A percentile compares a stretch with the other conserved stretches of the same genome.
These are phyloP conservation scores for Mycena indigotica DNA, from an alignment of 768 basidiomycete genomes.

Conservation along the genomic window DNA sequence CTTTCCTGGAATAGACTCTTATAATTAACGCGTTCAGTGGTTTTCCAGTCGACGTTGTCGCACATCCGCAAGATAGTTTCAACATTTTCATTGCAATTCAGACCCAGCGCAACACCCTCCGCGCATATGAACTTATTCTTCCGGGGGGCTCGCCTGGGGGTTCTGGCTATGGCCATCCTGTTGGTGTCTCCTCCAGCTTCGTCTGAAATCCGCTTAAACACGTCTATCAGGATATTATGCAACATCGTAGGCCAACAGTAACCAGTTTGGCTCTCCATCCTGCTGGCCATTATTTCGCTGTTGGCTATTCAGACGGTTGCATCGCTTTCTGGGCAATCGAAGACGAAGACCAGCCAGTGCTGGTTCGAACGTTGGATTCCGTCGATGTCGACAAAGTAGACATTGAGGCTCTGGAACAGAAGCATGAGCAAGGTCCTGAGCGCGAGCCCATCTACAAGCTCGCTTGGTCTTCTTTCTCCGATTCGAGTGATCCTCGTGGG, in stretches of 20 bases:
- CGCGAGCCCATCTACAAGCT: slow-evolving; percentile 86
- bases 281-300: slow-evolving; percentile 73
- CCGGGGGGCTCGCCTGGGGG: slow-evolving; percentile 86
- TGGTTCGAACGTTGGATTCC: slow-evolving; percentile 68
- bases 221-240: slow-evolving; percentile 50
- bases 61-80: slow-evolving; percentile 75
- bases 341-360: slow-evolving; percentile 74
- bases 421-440: slow-evolving; percentile 28
- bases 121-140: slow-evolving; percentile 69
- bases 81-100: slow-evolving; percentile 67
- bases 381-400: slow-evolving; percentile 60
- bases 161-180: slow-evolving; percentile 57
- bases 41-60: slow-evolving; percentile 59
- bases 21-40: slow-evolving; percentile 36
- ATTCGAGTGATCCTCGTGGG: slow-evolving; percentile 62
- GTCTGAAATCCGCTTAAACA: neutral
- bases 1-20: slow-evolving; percentile 6
- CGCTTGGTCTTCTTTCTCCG: slow-evolving; percentile 78
- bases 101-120: slow-evolving; percentile 53
- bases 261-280: slow-evolving; percentile 77
- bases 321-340: slow-evolving; percentile 83
- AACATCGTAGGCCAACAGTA: slow-evolving; percentile 67
- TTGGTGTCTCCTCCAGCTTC: slow-evolving; percentile 34
- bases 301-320: slow-evolving; percentile 80
- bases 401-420: slow-evolving; percentile 46